phyloP scores from a whole-genome alignment of 2,329 filamentous ascomycete species.

The Hymenoscyphus occultus region DNA sequence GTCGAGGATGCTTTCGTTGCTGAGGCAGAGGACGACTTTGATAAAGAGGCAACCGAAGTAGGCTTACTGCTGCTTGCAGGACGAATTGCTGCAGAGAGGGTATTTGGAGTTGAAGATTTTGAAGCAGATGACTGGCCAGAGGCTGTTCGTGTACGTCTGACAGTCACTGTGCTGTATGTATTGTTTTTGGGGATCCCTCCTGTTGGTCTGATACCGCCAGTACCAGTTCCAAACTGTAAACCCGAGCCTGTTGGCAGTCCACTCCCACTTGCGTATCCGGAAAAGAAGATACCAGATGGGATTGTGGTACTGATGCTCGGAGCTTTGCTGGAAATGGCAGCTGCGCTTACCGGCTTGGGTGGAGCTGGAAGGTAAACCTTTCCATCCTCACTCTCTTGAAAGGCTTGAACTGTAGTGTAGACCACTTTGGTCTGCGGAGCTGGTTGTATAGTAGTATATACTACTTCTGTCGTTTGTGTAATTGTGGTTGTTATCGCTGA shows the following conservation, averaged over 20 bases:
- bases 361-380: neutral
- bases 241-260: slow-evolving; percentile 5
- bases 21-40: neutral
- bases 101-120: neutral
- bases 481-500: slow-evolving; percentile 12
- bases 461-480: neutral
- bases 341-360: neutral
- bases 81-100: neutral
- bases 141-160: neutral
- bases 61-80: neutral
- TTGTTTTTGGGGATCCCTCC: slow-evolving; percentile 4
- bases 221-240: slow-evolving; percentile 13
- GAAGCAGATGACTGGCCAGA: neutral
- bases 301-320: slow-evolving; percentile 12
- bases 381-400: neutral
- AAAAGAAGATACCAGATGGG: slow-evolving; percentile 19
- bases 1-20: neutral
- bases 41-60: neutral
- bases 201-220: slow-evolving; percentile 17
- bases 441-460: neutral
- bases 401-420: neutral
- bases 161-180: neutral
- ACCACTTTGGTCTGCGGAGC: neutral
- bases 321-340: slow-evolving; percentile 14
- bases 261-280: slow-evolving; percentile 11